Base-by-base conservation (phyloP, 768 basidiomycete species). In the Bullera alba region DNA sequence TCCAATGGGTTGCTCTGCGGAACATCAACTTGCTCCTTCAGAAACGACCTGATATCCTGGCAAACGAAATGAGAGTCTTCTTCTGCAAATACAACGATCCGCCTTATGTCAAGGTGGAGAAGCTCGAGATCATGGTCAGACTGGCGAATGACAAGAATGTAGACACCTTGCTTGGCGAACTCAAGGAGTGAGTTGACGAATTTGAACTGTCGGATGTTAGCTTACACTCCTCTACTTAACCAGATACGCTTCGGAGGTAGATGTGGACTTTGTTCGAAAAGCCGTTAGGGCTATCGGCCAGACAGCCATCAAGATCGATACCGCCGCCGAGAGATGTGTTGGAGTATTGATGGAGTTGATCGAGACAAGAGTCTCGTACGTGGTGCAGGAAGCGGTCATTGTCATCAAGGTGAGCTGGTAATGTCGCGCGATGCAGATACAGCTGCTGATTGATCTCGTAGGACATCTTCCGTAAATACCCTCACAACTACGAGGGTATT, bases 81-180 rank as follows among this genome's bases (percentile, higher is more conserved):
- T 99, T 97, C 78, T 96, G 93, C 82, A 99, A 99, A 73, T 97
- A 99, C 75, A 97, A 97, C 66, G 93, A 99, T 67, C 93, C 93
- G 4, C 76, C 93, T n/a, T 99, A 97, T 65, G 92, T 97, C 71
- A 99, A 99, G 73, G 81, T 96, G 46, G 95, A 96, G 73, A 97
- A 99, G 74, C 75, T 99, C 58, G 95, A 96, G 61, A 95, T 97
- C 69, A 99, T 99, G 95, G 87, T 96, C 44, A 79, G 89, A 48
- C 76, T 99, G 49, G 91, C 89, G 12, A 80, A 78, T 19, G 93
- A 96, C 55, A 83, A 80, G 72, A 99, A 96, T 61, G 87, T 93
- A 1, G 91, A 96, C 74, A 89, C 91, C 6, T 77, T 97, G 45
- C 73, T 99, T 65, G 93, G 90, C 65, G 95, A 99, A 71, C 73